Conservation (phyloP, 208 protist genomes). For the Leishmania guyanensis region DNA sequence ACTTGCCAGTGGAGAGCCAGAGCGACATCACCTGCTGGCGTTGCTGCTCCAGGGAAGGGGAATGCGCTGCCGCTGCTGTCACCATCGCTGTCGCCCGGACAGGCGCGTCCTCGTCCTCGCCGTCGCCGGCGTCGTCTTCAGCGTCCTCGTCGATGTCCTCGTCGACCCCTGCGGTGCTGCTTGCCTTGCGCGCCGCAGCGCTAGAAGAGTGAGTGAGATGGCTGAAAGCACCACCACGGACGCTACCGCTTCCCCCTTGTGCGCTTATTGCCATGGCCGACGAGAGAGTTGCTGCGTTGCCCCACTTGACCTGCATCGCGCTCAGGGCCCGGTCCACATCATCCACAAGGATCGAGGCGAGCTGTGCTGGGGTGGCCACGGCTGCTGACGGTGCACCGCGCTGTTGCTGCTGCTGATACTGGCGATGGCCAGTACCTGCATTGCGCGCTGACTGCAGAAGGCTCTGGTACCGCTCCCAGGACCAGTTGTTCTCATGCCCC, state of each 20-base stretch:
- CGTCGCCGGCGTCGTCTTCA: slow-evolving; percentile 8
- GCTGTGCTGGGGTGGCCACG: slow-evolving; percentile 19
- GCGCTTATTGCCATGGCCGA: slow-evolving; percentile 1
- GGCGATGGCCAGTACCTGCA: slow-evolving; percentile 22
- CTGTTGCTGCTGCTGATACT: slow-evolving; percentile 23
- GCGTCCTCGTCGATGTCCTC: background rate
- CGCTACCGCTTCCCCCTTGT: background rate
- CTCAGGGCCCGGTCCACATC: slow-evolving; percentile 76
- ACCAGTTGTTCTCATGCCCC: slow-evolving; percentile 77
- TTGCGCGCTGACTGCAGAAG: slow-evolving; percentile 38
- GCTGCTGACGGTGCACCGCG: slow-evolving; percentile 3
- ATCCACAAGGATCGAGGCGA: slow-evolving; percentile 69
- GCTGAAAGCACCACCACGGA: background rate
- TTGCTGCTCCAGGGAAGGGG: slow-evolving; percentile 33
- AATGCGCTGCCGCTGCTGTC: background rate
- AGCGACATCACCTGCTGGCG: slow-evolving; percentile 34
- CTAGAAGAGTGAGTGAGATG: background rate
- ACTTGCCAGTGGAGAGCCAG: slow-evolving; percentile 48
- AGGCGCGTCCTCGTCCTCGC: slow-evolving; percentile 6
- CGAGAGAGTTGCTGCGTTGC: slow-evolving; percentile 26
- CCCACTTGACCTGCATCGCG: slow-evolving; percentile 74
- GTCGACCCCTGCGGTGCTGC: background rate
- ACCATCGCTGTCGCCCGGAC: background rate
- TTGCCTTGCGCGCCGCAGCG: background rate
- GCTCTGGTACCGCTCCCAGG: slow-evolving; percentile 70